Evolutionary conservation across 495 filamentous ascomycete genomes (phyloP).

Genomic region (Xylaria venustula): DNA sequence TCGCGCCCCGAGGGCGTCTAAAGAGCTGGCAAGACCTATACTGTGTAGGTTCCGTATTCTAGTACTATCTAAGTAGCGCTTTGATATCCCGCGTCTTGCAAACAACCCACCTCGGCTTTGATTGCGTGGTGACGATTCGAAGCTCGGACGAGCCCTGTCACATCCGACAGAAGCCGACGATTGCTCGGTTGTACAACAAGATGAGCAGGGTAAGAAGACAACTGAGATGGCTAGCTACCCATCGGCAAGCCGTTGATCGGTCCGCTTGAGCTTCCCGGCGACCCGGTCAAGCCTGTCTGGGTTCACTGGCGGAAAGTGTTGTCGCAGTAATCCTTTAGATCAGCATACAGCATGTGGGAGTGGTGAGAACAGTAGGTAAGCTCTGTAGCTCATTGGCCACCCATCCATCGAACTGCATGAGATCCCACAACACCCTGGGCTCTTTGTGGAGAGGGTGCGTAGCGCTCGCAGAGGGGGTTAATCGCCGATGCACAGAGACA

Average conservation of each 20-base stretch:
- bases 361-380: background rate
- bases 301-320: slow-evolving; percentile 5
- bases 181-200: slow-evolving; percentile 1
- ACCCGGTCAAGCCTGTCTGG: background rate
- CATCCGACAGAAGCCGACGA: slow-evolving; percentile 4
- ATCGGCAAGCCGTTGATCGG: background rate
- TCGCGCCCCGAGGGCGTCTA: background rate
- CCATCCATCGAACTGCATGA: slow-evolving; percentile 5
- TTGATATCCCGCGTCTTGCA: background rate
- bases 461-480: background rate
- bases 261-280: background rate
- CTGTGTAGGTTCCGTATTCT: background rate
- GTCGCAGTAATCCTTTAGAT: slow-evolving; percentile 5
- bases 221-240: background rate
- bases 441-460: slow-evolving; percentile 10
- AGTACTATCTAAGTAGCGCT: slow-evolving; percentile 1
- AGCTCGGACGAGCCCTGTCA: background rate
- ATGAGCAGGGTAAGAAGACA: slow-evolving; percentile 6
- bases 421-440: slow-evolving; percentile 1
- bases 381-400: slow-evolving; percentile 11
- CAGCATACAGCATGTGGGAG: slow-evolving; percentile 6
- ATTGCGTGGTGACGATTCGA: slow-evolving; percentile 3
- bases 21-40: background rate
- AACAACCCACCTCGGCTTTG: background rate
- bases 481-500: slow-evolving; percentile 6